Base-by-base conservation (phyloP, 495 filamentous ascomycete species). In the Aspergillus homomorphus region DNA sequence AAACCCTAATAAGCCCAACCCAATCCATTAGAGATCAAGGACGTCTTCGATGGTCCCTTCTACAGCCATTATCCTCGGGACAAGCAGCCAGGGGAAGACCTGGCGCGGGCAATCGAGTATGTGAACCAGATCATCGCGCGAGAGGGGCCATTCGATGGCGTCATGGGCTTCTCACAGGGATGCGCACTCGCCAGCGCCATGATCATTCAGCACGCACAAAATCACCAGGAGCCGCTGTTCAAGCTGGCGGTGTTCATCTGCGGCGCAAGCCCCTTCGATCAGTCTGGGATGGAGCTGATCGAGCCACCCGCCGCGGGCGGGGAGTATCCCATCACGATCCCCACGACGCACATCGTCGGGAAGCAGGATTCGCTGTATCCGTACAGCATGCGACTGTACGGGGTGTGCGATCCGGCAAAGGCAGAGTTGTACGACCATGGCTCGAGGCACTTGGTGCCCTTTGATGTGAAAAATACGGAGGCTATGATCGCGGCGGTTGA, bases 131-230 rank as follows among this genome's bases (percentile, higher is more conserved):
- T 69, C 8, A 71, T 79, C 19, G 56, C 67, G 10, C 59, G 53
- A 3, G 58, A 76, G 16, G 75, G 75, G 7, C 77, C 77, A n/a
- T 80, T 79, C 52, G 77, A 80, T 30, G 77, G 62, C 2, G 69
- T 80, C 8, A 71, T 80, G 54, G 76, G 73, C 8, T 80, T 79
- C 62, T 77, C 74, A 8, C 75, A 80, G 45, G 77, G 77, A 30
- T 76, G 67, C 3, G 73, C 70, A 1, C 66, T 80, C 0, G 74
- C 74, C 8, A 68, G 62, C 5, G 62, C 66, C 1, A 56, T 79
- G 20, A 61, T 81, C 19, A 56, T 65, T 7, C 66, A 75, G 26
- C 70, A 76, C 44, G 66, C 64, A n/a, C 63, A 73, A 45, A 60
- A 53, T 1, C 57, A 74, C 44, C 67, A 60, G 1, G 53, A 62